Conservation (phyloP, 805 yeast genomes). For the Kuraishia piskuri region DNA sequence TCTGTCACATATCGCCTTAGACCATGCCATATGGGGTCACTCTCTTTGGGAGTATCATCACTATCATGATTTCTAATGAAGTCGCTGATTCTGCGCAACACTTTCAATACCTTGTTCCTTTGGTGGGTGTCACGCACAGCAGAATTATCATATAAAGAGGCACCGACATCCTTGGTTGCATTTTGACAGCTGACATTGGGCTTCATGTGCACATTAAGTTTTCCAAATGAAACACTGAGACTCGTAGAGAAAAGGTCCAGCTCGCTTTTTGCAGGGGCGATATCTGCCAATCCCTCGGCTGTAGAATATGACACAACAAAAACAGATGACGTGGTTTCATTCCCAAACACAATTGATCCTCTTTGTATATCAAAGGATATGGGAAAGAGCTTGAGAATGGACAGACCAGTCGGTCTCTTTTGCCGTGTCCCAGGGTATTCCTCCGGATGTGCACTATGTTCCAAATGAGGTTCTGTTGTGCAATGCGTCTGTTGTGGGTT, state of each 20-base stretch:
- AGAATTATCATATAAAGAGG: background rate
- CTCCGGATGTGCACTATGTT: background rate
- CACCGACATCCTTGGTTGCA: background rate
- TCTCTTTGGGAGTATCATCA: constrained; percentile 1
- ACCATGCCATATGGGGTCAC: constrained; percentile 56
- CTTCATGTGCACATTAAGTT: constrained; percentile 51
- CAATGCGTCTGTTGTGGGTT: background rate
- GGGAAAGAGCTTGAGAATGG: constrained; percentile 41
- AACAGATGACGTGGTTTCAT: constrained; percentile 66
- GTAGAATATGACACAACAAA: constrained; percentile 50
- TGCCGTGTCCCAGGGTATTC: background rate
- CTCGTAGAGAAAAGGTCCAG: constrained; percentile 50
- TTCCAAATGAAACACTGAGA: constrained; percentile 34
- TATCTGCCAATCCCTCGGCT: constrained; percentile 52
- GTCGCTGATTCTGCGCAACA: background rate
- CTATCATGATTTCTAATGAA: background rate
- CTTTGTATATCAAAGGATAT: constrained; percentile 47
- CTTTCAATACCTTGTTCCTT: background rate
- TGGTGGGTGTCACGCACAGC: background rate
- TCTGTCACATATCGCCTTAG: constrained; percentile 53
- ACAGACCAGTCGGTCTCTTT: background rate
- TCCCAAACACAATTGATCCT: constrained; percentile 77
- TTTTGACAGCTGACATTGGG: constrained; percentile 62
- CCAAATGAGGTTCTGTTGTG: background rate
- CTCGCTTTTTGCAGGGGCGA: constrained; percentile 30